Percentiles rank a stretch among this genome's conserved stretches.
Conservation (phyloP, 768 basidiomycete genomes). For the Ramaria sp. region DNA sequence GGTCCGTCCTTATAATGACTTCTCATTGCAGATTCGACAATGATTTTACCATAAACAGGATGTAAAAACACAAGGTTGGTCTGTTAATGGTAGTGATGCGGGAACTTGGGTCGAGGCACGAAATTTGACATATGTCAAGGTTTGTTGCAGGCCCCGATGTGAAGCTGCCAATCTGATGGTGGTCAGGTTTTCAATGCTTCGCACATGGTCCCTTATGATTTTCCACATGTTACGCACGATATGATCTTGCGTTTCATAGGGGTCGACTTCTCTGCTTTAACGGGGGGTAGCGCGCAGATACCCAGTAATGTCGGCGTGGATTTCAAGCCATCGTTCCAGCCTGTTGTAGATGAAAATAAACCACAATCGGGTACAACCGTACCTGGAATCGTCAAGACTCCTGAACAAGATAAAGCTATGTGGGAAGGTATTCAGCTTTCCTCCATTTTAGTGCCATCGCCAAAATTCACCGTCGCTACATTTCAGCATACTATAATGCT, state of each 20-base stretch:
- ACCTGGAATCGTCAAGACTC: constrained; percentile 38
- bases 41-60: constrained; percentile 22
- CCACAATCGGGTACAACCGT: constrained; percentile 22
- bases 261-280: constrained; percentile 72
- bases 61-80: constrained; percentile 64
- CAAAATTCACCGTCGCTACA: background rate
- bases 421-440: constrained; percentile 63
- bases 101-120: constrained; percentile 88
- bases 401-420: constrained; percentile 73
- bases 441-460: background rate
- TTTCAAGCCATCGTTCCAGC: constrained; percentile 52
- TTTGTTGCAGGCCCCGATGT: constrained; percentile 19
- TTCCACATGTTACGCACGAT: constrained; percentile 83
- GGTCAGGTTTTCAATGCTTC: constrained; percentile 80
- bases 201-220: constrained; percentile 90
- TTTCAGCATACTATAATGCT: constrained; percentile 85
- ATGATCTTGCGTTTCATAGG: constrained; percentile 99
- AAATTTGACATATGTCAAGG: constrained; percentile 90
- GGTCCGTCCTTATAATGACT: constrained; percentile 34
- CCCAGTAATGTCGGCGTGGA: constrained; percentile 70
- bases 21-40: background rate
- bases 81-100: constrained; percentile 60
- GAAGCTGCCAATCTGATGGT: background rate
- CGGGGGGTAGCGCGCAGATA: constrained; percentile 71
- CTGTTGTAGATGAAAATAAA: constrained; percentile 28